Evolutionary conservation across 2,329 filamentous ascomycete genomes (phyloP).

Genomic region (Cryphonectria naterciae): DNA sequence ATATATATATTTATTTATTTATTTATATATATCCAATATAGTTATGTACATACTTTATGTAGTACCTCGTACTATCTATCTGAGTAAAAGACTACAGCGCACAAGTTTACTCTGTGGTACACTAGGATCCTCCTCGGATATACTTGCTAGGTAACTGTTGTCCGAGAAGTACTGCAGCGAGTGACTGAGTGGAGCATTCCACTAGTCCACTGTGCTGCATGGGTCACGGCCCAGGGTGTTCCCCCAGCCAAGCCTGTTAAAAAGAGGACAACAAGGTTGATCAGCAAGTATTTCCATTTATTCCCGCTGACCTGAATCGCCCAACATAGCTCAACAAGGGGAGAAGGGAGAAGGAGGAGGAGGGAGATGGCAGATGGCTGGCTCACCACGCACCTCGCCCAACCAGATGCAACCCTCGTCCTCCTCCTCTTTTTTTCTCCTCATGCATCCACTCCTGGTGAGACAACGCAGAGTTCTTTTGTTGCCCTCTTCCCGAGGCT

Average conservation of each 20-base stretch:
- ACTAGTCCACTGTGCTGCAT: neutral
- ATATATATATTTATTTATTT: no score
- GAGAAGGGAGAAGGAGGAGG: neutral
- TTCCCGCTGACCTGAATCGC: conserved; percentile 10
- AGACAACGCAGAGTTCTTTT: neutral
- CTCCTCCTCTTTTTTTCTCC: neutral
- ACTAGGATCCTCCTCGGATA: neutral
- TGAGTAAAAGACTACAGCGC: no score
- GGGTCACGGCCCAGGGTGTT: neutral
- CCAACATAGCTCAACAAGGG: neutral
- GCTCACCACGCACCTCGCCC: no score
- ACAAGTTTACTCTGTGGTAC: neutral
- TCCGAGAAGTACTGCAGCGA: neutral
- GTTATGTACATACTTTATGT: no score
- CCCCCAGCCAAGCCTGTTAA: neutral
- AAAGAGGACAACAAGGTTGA: neutral
- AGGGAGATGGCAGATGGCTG: no score
- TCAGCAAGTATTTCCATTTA: conserved; percentile 10
- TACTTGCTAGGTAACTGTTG: neutral
- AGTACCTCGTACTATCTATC: no score
- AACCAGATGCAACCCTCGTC: neutral
- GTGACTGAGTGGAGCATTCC: neutral
- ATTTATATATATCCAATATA: no score
- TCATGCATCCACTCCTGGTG: neutral
- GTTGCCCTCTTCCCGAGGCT: neutral